Evolutionary conservation across 371 early-diverging fungal genomes (phyloP), one percentile per base, ranked within the genome.

Genomic region (Smittium culicis): DNA sequence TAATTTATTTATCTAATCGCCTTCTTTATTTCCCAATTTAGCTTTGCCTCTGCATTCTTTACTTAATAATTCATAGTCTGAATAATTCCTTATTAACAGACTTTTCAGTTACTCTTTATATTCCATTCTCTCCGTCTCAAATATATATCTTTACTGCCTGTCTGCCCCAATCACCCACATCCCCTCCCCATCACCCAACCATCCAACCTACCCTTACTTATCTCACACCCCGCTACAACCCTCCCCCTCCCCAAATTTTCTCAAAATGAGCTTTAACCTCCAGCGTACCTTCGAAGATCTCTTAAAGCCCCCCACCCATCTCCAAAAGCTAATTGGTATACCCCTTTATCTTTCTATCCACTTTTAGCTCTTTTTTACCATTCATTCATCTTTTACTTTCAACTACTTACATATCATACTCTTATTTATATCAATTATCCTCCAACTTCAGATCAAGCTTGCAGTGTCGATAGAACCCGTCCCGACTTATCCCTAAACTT

Each of bases 401-500:
- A 25, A 64, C 3, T 54, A 28, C 16, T 64, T 16, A 35, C 16
- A 35, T 16, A 28, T 54, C 34, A 35, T 64, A 29, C 16, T 28
- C 16, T 64, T 64, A 28, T 28, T 27, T 35, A 29, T 31, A 54
- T 64, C 33, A 11, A 34, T 54, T 29, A 11, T 29, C 34, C 29
- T 35, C 32, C 31, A 24, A n/a, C n/a, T n/a, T n/a, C 72, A 20
- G 77, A 77, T 73, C 83, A 85, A 67, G 94, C 92, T 0, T 93
- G 94, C 73, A 81, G 83, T 69, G 81, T 87, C 0, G 79, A 82
- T 30, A 80, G 82, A 5, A 73, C 70, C 32, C 87, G 88, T 61
- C 90, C 94, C 1, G 91, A 93, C 77, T 70, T 93, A 65, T 82
- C 86, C 20, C 80, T 94, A 57, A 91, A 93, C 77, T 82, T 94